Evolutionary conservation across 768 basidiomycete genomes (phyloP), one percentile per base, ranked within the genome.

Genomic region (Crassisporium funariophilum): DNA sequence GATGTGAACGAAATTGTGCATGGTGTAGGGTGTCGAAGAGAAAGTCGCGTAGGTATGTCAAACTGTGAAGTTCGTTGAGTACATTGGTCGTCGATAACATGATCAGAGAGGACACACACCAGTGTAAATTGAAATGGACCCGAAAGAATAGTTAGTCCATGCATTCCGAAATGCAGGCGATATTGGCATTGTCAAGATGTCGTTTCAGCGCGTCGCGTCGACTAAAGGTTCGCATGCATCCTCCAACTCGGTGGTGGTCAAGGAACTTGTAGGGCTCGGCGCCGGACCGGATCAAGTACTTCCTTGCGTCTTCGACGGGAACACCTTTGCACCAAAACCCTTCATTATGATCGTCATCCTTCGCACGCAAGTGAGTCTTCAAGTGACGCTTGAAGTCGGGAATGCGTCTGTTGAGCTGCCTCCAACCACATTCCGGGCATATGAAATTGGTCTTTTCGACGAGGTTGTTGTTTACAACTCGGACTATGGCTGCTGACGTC

Each of bases 331-430:
- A 78, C 50, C 62, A 62, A 62, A 64, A 70, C 0, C 63, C 65
- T 25, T 58, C 55, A 25, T 49, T 46, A n/a, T 62, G 54, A 16
- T 75, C 68, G 34, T 72, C 66, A 16, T 70, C 65, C 19, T 63
- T 63, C 35, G 77, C 66, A 16, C 78, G 78, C 47, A 74, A 69
- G 54, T 83, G 83, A 2, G 81, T 81, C 35, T 63, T 69, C 34
- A 84, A 58, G 58, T 85, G 83, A 17, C 83, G 76, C 59, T 74
- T 75, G 58, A 79, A 77, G 55, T 85, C 83, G 8, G 82, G 80
- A 22, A 75, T 58, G 19, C 83, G 78, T 31, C 67, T 65, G 63
- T 78, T 81, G 27, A 52, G 59, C 54, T 78, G 78, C 23, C 70
- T 63, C 71, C 73, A 77, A 36, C 61, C 62, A 58, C 80, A 81